A percentile compares a stretch with the other conserved stretches of the same genome.
phyloP scores from a whole-genome alignment of 2,329 filamentous ascomycete genomes.

The Calonectria leucothoes region DNA sequence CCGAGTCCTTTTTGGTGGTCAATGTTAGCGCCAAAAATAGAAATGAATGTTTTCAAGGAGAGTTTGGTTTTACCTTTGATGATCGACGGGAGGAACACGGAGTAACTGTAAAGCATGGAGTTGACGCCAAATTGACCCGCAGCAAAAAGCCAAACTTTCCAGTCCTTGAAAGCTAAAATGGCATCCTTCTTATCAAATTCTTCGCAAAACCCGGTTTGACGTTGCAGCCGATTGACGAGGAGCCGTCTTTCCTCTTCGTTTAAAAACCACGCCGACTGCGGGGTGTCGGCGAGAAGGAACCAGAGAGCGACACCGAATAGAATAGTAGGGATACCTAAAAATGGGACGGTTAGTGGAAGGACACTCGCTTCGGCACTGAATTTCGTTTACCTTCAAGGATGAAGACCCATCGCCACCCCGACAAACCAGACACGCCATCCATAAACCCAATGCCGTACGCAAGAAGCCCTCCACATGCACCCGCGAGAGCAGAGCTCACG shows the following conservation, averaged over 20 bases:
- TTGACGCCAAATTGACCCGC: constrained; percentile 20
- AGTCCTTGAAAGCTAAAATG: constrained; percentile 19
- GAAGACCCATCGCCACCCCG: constrained; percentile 71
- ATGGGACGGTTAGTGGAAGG: constrained; percentile 43
- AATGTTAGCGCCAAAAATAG: neutral
- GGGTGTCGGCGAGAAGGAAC: constrained; percentile 17
- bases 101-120: constrained; percentile 61
- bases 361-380: too few relatives aligned
- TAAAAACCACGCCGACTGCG: constrained; percentile 15
- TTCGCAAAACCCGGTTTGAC: constrained; percentile 65
- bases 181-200: constrained; percentile 24
- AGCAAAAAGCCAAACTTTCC: constrained; percentile 24
- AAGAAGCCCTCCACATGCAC: constrained; percentile 68
- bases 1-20: constrained; percentile 1
- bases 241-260: constrained; percentile 14
- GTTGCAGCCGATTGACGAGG: constrained; percentile 51
- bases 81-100: constrained; percentile 77
- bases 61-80: constrained; percentile 52
- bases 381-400: constrained; percentile 64
- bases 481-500: constrained; percentile 66
- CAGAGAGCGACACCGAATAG: constrained; percentile 5
- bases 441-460: constrained; percentile 73
- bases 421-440: constrained; percentile 54
- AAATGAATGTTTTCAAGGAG: neutral
- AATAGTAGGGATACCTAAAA: constrained; percentile 43